A percentile compares a stretch with the other conserved stretches of the same genome.
Conservation (phyloP, 2,329 filamentous ascomycete genomes). For the Arthroderma uncinatum region DNA sequence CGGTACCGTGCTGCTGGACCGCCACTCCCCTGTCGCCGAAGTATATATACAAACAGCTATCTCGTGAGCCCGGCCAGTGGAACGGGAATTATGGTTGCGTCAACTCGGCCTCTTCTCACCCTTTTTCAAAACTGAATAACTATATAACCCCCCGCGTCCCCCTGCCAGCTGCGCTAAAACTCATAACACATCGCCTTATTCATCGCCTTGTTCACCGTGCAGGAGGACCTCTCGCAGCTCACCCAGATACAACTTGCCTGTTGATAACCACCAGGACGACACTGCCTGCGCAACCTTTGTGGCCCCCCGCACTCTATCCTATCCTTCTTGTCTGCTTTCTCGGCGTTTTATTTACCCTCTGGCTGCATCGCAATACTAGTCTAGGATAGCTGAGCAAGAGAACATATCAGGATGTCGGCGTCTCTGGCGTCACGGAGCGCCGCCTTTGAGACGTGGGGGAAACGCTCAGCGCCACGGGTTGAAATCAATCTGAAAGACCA, state of each 20-base stretch:
- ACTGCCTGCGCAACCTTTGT: not conserved
- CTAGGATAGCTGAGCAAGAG: not conserved
- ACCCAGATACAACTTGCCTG: too few relatives aligned
- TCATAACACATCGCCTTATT: not conserved
- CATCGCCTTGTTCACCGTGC: too few relatives aligned
- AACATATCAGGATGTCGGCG: not conserved
- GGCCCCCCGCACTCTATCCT: not conserved
- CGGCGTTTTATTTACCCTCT: not conserved
- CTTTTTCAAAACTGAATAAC: not conserved
- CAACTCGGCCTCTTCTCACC: not conserved
- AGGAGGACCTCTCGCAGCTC: too few relatives aligned
- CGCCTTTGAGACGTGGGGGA: slow-evolving; percentile 7
- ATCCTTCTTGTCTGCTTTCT: not conserved
- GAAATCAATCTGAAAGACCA: slow-evolving; percentile 9
- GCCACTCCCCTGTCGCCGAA: not conserved
- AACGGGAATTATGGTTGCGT: not conserved
- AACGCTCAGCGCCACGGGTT: slow-evolving; percentile 4
- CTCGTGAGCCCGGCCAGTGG: not conserved
- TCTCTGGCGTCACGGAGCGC: not conserved
- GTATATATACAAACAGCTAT: not conserved
- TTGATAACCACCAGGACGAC: not conserved
- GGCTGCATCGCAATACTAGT: not conserved
- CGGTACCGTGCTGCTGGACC: not conserved
- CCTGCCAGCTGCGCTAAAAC: not conserved
- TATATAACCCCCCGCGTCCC: not conserved